Evolutionary conservation across 1,284 basidiomycete genomes (phyloP).

Genomic region (Cutaneotrichosporon daszewskae): DNA sequence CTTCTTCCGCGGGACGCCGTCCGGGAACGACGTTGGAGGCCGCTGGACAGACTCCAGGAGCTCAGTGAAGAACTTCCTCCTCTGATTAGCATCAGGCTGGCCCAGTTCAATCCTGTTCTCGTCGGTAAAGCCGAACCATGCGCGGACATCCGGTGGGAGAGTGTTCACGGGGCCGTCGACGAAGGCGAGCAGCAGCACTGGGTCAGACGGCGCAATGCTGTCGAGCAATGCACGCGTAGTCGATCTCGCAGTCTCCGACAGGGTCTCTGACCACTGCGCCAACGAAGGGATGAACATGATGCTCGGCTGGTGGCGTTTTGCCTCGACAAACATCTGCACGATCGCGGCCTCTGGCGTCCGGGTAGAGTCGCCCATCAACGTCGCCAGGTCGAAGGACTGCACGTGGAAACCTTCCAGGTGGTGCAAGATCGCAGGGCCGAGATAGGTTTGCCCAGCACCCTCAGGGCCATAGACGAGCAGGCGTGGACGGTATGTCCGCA

Average conservation of each 20-base stretch:
- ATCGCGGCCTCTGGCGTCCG: slow-evolving; percentile 88
- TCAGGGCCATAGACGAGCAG: slow-evolving; percentile 73
- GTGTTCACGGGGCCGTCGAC: slow-evolving; percentile 68
- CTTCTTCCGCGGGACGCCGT: slow-evolving; percentile 76
- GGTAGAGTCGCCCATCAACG: slow-evolving; percentile 81
- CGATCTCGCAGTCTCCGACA: slow-evolving; percentile 75
- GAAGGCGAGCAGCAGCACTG: slow-evolving; percentile 82
- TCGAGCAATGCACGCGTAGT: slow-evolving; percentile 89
- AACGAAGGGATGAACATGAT: slow-evolving; percentile 92
- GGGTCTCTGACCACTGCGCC: slow-evolving; percentile 74
- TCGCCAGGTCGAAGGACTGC: slow-evolving; percentile 86
- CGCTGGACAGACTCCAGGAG: slow-evolving; percentile 63
- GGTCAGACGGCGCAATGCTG: slow-evolving; percentile 81
- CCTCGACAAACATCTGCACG: slow-evolving; percentile 95
- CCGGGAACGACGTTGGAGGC: slow-evolving; percentile 84
- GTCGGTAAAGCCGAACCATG: slow-evolving; percentile 80
- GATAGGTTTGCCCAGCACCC: slow-evolving; percentile 86
- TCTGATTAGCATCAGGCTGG: slow-evolving; percentile 55
- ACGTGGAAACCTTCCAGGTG: slow-evolving; percentile 94
- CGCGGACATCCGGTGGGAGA: slow-evolving; percentile 74
- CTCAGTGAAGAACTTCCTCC: slow-evolving; percentile 71
- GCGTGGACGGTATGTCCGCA: slow-evolving; percentile 85
- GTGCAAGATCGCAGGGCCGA: slow-evolving; percentile 86
- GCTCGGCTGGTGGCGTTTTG: slow-evolving; percentile 93
- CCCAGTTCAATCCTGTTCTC: slow-evolving; percentile 67